A percentile compares a stretch with the other conserved stretches of the same genome.
phyloP scores from a whole-genome alignment of 345 rosid species.

The Citrus reticulata region DNA sequence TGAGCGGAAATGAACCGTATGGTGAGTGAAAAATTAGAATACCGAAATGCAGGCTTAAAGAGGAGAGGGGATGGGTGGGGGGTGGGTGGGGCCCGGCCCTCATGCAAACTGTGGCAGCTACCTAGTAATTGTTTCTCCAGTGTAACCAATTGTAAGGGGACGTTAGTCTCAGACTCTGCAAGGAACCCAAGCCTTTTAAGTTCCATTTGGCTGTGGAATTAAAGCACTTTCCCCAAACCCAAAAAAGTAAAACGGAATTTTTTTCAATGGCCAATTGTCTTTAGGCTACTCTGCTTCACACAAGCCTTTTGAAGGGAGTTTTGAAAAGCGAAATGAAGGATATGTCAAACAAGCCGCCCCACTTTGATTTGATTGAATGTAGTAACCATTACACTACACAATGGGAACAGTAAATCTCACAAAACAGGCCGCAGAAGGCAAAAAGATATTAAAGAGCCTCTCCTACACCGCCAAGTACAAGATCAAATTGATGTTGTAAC shows the following conservation, averaged over 20 bases:
- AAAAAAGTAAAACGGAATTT: too few relatives aligned
- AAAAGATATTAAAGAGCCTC: not conserved
- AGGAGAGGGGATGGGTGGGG: accelerated
- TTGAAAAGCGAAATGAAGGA: not conserved
- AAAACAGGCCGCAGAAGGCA: not conserved
- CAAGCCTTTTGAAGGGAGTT: not conserved
- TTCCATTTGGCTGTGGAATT: too few relatives aligned
- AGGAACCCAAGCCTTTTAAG: too few relatives aligned
- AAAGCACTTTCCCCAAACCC: too few relatives aligned
- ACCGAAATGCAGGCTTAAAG: too few relatives aligned
- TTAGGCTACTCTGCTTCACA: not conserved
- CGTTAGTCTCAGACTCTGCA: too few relatives aligned
- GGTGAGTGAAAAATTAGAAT: too few relatives aligned
- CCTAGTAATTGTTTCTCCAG: not conserved
- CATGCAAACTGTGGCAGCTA: not conserved
- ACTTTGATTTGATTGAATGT: not conserved
- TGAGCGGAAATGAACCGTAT: too few relatives aligned
- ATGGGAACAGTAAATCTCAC: not conserved
- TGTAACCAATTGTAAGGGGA: too few relatives aligned
- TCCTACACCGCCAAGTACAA: not conserved
- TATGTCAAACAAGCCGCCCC: not conserved
- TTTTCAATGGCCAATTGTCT: too few relatives aligned
- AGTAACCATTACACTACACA: not conserved
- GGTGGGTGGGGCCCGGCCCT: not conserved
- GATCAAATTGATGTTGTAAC: not conserved